Evolutionary conservation across 2,329 filamentous ascomycete species (phyloP).

Genomic region (Hymenoscyphus infarciens): DNA sequence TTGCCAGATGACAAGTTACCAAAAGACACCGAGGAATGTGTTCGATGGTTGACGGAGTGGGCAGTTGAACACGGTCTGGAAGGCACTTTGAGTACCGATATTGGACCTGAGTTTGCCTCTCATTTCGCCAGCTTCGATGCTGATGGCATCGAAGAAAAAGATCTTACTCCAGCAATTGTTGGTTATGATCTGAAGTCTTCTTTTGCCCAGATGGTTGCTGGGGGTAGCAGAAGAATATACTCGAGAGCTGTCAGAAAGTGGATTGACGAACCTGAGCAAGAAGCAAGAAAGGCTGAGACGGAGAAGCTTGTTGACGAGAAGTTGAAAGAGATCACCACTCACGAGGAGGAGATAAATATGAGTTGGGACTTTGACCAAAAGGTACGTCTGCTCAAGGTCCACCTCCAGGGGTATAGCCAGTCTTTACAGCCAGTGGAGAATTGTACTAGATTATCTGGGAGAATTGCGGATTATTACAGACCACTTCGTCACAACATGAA

Average conservation of each 20-base stretch:
- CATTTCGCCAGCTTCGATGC: not conserved
- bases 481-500: no score
- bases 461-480: no score
- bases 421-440: no score
- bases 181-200: not conserved
- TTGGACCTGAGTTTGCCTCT: not conserved
- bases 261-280: not conserved
- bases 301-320: not conserved
- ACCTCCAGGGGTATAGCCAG: no score
- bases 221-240: not conserved
- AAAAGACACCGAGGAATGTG: not conserved
- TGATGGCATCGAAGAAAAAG: not conserved
- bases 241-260: not conserved
- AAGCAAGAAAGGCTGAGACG: not conserved
- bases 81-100: not conserved
- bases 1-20: not conserved
- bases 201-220: not conserved
- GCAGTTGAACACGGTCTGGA: not conserved
- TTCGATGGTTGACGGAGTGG: not conserved
- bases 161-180: not conserved
- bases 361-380: not conserved
- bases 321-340: not conserved
- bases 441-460: no score
- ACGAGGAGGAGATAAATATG: not conserved
- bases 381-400: not conserved